Conservation (phyloP, 106 monocot genomes). For the Amphibolis antarctica region DNA sequence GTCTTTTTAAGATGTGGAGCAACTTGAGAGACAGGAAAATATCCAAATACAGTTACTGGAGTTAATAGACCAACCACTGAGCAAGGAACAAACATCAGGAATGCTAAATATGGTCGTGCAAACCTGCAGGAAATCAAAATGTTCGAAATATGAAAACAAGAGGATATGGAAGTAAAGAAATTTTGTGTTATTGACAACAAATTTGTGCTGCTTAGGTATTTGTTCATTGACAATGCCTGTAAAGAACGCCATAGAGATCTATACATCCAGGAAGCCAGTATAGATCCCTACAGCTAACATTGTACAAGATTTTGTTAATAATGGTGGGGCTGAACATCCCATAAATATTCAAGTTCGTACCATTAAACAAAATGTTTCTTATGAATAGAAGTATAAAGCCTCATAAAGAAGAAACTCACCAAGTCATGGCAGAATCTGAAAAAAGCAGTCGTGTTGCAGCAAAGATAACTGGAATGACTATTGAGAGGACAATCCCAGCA, state of each 20-base stretch:
- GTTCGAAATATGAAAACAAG: neutral
- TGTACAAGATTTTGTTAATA: too few relatives aligned
- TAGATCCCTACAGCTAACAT: too few relatives aligned
- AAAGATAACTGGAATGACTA: slow-evolving; percentile 57
- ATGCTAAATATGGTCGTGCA: slow-evolving; percentile 88
- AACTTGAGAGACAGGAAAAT: slow-evolving; percentile 32
- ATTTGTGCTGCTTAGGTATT: too few relatives aligned
- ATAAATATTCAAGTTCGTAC: too few relatives aligned
- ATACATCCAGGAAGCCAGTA: too few relatives aligned
- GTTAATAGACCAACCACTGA: slow-evolving; percentile 70
- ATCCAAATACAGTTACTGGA: slow-evolving; percentile 60
- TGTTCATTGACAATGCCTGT: too few relatives aligned
- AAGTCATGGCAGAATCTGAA: slow-evolving; percentile 82
- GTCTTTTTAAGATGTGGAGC: slow-evolving; percentile 10
- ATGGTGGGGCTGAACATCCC: too few relatives aligned
- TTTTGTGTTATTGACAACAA: too few relatives aligned
- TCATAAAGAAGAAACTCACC: slow-evolving; percentile 31
- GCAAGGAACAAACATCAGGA: slow-evolving; percentile 85
- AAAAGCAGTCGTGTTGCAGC: slow-evolving; percentile 65
- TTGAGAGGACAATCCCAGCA: slow-evolving; percentile 43
- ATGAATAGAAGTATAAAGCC: too few relatives aligned
- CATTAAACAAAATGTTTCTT: too few relatives aligned
- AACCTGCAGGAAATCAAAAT: slow-evolving; percentile 54
- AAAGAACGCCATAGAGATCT: too few relatives aligned
- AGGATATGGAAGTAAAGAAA: too few relatives aligned